Evolutionary conservation across 2,329 filamentous ascomycete genomes (phyloP), one percentile per base, ranked within the genome.

Genomic region (Fusarium pseudocircinatum): DNA sequence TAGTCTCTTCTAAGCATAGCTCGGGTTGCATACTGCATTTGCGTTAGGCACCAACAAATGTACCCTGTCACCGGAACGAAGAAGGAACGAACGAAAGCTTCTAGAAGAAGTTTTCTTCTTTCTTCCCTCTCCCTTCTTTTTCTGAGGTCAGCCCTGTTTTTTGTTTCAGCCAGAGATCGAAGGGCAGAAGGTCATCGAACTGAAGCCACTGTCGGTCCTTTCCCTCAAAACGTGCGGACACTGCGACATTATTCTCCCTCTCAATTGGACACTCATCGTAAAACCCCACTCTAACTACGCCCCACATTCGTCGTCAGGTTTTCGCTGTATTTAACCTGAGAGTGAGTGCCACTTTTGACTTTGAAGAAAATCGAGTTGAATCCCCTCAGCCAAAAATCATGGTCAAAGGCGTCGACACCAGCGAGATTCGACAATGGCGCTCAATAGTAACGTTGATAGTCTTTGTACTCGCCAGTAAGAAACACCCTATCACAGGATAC

Each of bases 381-480:
- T 66, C 26, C n/a, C 43, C 24, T 44, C 12, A 46, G 47, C 11
- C 8, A 18, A 56, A 53, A 49, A 68, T 10, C 44, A 75, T 77
- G 75, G 62, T 57, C 32, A 13, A 12, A 18, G 46, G 60, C 49
- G 37, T 58, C 13, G 68, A 75, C 43, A 80, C 80, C 34, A 71
- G 63, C 52, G 66, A 77, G 34, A 93, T 94, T 76, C 87, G 81
- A 61, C 81, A 88, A 64, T 94, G 91, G 92, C 85, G 88, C 56
- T 93, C 92, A 22, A 93, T 94, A 56, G 81, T 94, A 63, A 93
- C 91, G 0, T 84, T 94, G 39, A 82, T 94, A 60, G 87, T 91
- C 49, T 94, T 94, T 76, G 83, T 93, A 39, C 47, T 92, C 44
- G 91, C 92, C 9, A 94, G 92, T 93, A 83, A 86, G 91, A 36